Base-by-base conservation (phyloP, 371 early-diverging fungal species). In the Syncephalis plumigaleata region DNA sequence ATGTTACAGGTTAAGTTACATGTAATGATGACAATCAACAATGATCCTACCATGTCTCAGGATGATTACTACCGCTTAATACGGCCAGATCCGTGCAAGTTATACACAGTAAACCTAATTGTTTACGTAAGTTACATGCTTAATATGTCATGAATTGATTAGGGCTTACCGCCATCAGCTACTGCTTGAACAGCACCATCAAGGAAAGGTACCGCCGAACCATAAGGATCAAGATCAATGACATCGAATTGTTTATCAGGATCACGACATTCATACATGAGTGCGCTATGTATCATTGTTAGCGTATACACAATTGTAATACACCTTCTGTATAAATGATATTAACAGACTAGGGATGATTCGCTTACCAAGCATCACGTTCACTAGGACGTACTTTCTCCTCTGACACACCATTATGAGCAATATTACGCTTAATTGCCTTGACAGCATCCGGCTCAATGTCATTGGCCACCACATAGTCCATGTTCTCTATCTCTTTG, bases 41-140 rank as follows among this genome's bases (percentile, higher is more conserved):
- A 31, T 4, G 15, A 42, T 17, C 50, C 53, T 71, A 71, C 74
- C 98, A 91, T 40, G 87, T 79, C 55, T 94, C 96, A 2, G 87
- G 78, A 59, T 87, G 77, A 67, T 75, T 93, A 57, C 66, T 76
- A 27, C 96, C 90, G 51, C 96, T 91, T 4, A 99, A 69, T 8
- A 96, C 86, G 9, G 92, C 97, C 62, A 97, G 75, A 75, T 99
- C 99, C 0, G 99, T 99, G 66, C 98, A 95, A 2, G 99, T 99
- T 22, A 99, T 81, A 63, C 96, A 96, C 21, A 99, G 66, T 22
- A 99, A 65, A 16, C 89, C 77, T 78, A 60, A 25, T 5, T 31
- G 11, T 7, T 7, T 11, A 31, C 4, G 11, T 11, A 31, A 31
- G 11, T 11, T 7, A n/a, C n/a, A n/a, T n/a, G n/a, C n/a, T n/a